Percentiles rank a stretch among this genome's conserved stretches.
Evolutionary conservation across 2,329 filamentous ascomycete species (phyloP).

Genomic region (Kalaharituber pfeilii): DNA sequence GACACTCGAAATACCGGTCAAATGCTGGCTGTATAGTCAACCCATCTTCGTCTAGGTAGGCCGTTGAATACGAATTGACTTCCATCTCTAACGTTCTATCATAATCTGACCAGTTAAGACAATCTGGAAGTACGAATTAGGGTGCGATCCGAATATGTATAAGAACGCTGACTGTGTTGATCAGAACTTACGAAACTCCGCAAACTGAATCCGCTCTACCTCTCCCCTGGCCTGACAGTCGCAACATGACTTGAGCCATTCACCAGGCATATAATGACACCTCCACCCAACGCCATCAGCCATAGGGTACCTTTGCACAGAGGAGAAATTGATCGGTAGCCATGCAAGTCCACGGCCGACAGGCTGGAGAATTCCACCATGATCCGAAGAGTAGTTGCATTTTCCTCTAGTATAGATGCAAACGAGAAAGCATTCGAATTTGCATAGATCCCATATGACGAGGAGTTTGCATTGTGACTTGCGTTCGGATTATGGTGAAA

Average conservation of each 20-base stretch:
- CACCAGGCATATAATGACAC: conserved; percentile 84
- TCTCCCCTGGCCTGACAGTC: conserved; percentile 70
- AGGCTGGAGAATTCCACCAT: conserved; percentile 70
- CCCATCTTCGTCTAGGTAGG: conserved; percentile 30
- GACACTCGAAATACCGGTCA: conserved; percentile 79
- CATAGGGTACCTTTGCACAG: conserved; percentile 75
- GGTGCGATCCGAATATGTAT: conserved; percentile 6
- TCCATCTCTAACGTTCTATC: conserved; percentile 44
- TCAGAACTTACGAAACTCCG: conserved; percentile 51
- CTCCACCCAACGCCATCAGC: conserved; percentile 62
- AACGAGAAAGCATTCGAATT: conserved; percentile 20
- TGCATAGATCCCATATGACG: conserved; percentile 19
- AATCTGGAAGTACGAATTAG: conserved; percentile 38
- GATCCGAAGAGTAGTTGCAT: conserved; percentile 42
- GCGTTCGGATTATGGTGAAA: conserved; percentile 63
- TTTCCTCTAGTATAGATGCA: conserved; percentile 14
- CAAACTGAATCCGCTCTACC: conserved; percentile 71
- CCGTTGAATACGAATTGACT: conserved; percentile 36
- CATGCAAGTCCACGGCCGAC: conserved; percentile 47
- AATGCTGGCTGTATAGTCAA: conserved; percentile 82
- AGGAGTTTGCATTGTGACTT: conserved; percentile 28
- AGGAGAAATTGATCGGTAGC: conserved; percentile 59
- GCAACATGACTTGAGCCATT: conserved; percentile 64
- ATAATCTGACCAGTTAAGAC: conserved; percentile 76
- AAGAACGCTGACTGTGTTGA: conserved; percentile 4